Percentiles rank a stretch among this genome's conserved stretches.
phyloP scores from a whole-genome alignment of 2,329 filamentous ascomycete genomes.

The Sporothrix humicola region DNA sequence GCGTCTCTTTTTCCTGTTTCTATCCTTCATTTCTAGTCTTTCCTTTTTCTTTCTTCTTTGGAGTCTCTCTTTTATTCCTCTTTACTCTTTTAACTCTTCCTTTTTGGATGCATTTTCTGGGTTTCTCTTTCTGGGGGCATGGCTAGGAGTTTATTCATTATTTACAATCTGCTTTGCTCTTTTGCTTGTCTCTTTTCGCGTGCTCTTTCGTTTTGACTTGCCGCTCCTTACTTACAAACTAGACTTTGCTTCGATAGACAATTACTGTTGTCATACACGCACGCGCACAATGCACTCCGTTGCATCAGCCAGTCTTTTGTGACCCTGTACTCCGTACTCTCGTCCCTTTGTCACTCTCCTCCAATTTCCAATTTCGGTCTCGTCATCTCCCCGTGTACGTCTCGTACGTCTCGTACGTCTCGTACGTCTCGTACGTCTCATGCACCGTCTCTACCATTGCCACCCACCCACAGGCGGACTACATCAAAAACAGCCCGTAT shows the following conservation, averaged over 20 bases:
- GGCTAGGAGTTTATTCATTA: slow-evolving; percentile 3
- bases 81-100: background rate
- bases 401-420: no score
- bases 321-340: no score
- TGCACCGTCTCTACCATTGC: no score
- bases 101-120: slow-evolving; percentile 8
- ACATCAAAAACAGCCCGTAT: background rate
- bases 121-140: background rate
- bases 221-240: background rate
- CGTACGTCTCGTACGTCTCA: no score
- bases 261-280: no score
- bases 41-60: background rate
- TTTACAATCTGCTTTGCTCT: no score
- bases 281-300: no score
- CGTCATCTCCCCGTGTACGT: no score
- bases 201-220: no score
- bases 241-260: background rate
- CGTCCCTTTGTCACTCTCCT: background rate
- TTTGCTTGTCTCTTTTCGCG: background rate
- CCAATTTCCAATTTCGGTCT: background rate
- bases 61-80: background rate
- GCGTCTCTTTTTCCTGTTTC: no score
- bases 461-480: no score
- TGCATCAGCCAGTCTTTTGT: no score
- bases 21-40: background rate